Conservation (phyloP, 805 yeast species). For the Teunomyces lycoperdinae region DNA sequence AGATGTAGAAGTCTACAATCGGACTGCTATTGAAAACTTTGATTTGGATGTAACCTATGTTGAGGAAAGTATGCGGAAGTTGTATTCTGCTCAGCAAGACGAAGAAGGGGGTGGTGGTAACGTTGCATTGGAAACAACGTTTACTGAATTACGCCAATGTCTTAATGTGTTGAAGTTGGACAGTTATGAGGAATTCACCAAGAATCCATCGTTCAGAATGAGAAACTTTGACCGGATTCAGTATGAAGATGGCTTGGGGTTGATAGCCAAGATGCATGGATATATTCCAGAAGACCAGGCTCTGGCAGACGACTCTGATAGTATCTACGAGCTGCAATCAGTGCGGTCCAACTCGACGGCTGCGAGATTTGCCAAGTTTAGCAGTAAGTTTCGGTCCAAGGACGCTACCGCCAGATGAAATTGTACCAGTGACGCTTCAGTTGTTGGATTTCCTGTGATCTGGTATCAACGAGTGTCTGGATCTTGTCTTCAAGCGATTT, state of each 20-base stretch:
- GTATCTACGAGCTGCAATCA: conserved; percentile 19
- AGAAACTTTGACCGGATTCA: conserved; percentile 68
- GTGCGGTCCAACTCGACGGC: conserved; percentile 19
- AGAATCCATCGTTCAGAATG: conserved; percentile 41
- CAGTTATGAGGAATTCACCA: conserved; percentile 60
- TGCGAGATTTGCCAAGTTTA: conserved; percentile 16
- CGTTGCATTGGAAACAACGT: conserved; percentile 66
- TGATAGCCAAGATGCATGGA: conserved; percentile 52
- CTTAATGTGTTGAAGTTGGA: conserved; percentile 68
- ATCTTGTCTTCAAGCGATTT: conserved; percentile 20
- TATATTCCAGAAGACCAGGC: conserved; percentile 16
- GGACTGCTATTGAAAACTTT: conserved; percentile 66
- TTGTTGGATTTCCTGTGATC: conserved; percentile 17
- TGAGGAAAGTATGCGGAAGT: conserved; percentile 50
- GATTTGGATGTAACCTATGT: conserved; percentile 76
- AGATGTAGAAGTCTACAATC: conserved; percentile 53
- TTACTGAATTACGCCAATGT: conserved; percentile 76
- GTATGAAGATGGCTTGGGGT: conserved; percentile 63
- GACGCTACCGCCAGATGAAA: conserved; percentile 7
- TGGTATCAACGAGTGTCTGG: conserved; percentile 28
- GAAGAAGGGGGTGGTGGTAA: conserved; percentile 27
- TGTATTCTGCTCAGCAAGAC: conserved; percentile 24
- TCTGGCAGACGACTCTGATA: conserved; percentile 7
- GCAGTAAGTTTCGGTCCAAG: conserved; percentile 10
- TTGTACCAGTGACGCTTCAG: conserved; percentile 12